Evolutionary conservation across 768 basidiomycete species (phyloP).

Genomic region (Vishniacozyma victoriae): DNA sequence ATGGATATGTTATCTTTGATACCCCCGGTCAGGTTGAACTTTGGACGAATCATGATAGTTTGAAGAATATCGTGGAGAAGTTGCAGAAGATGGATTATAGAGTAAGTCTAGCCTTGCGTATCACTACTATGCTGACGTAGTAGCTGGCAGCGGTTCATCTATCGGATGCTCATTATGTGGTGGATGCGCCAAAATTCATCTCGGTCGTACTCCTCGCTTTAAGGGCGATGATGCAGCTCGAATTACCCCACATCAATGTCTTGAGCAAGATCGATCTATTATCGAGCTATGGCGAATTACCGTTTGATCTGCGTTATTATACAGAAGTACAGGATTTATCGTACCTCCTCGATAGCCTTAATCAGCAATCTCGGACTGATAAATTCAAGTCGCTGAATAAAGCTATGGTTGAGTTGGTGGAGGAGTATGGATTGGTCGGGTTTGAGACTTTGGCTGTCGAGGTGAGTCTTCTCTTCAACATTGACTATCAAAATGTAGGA

Average conservation of each 20-base stretch:
- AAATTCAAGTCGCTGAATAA: conserved; percentile 75
- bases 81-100: conserved; percentile 71
- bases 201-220: conserved; percentile 85
- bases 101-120: conserved; percentile 53
- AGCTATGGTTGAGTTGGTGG: conserved; percentile 84
- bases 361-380: conserved; percentile 55
- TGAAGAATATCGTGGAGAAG: conserved; percentile 70
- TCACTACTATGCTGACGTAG: not conserved
- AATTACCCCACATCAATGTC: conserved; percentile 96
- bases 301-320: conserved; percentile 96
- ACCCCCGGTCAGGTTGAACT: conserved; percentile 96
- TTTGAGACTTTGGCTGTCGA: conserved; percentile 98
- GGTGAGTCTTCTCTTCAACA: conserved; percentile 49
- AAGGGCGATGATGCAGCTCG: conserved; percentile 95
- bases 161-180: conserved; percentile 95
- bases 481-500: not conserved
- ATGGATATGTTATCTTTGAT: conserved; percentile 84
- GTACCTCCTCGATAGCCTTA: conserved; percentile 71
- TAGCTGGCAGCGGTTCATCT: conserved; percentile 91
- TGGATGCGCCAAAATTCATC: conserved; percentile 90
- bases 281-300: conserved; percentile 79
- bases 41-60: conserved; percentile 87
- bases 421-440: conserved; percentile 85
- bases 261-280: conserved; percentile 93
- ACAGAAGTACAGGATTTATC: conserved; percentile 95